These are phyloP conservation scores for Dryas octopetala DNA, from an alignment of 306 rosid species.

Conservation along the genomic window DNA sequence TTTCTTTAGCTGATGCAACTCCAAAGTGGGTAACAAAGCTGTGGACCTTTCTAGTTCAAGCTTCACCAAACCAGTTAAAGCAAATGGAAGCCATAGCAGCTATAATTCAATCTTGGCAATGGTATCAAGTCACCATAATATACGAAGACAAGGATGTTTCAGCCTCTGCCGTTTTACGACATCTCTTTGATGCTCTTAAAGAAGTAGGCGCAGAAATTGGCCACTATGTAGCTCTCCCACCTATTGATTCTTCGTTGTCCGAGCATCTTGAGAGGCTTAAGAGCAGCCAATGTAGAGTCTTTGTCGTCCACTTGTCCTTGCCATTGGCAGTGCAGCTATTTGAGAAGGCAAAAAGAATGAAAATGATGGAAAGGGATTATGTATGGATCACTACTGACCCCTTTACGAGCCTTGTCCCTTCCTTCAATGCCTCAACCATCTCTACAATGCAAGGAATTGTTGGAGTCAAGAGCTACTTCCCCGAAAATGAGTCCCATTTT, in stretches of 20 bases:
- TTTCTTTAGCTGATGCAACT: slow-evolving; percentile 16
- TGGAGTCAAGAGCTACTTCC: slow-evolving; percentile 41
- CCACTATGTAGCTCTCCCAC: slow-evolving; percentile 7
- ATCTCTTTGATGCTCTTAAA: slow-evolving; percentile 10
- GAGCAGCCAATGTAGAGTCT: slow-evolving; percentile 15
- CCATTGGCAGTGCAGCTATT: slow-evolving; percentile 30
- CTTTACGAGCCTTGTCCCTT: slow-evolving; percentile 42
- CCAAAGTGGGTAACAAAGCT: slow-evolving; percentile 1
- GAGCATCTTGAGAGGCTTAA: slow-evolving; percentile 4
- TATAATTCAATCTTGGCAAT: slow-evolving; percentile 19
- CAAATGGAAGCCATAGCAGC: slow-evolving; percentile 29
- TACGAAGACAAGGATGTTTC: slow-evolving; percentile 19
- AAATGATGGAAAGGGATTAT: slow-evolving; percentile 42
- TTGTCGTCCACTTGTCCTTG: slow-evolving; percentile 27
- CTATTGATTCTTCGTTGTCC: neutral
- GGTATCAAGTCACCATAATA: slow-evolving; percentile 26
- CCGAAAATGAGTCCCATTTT: slow-evolving; percentile 6
- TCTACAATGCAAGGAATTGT: slow-evolving; percentile 47
- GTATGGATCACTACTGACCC: slow-evolving; percentile 55
- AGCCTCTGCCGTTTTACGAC: neutral
- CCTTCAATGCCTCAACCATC: slow-evolving; percentile 38
- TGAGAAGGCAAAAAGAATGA: slow-evolving; percentile 34
- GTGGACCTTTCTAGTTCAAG: slow-evolving; percentile 19
- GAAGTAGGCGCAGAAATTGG: neutral
- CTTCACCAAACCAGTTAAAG: slow-evolving; percentile 1